Evolutionary conservation across 176 grass and related monocot species (phyloP).

Genomic region (Oryza punctata): DNA sequence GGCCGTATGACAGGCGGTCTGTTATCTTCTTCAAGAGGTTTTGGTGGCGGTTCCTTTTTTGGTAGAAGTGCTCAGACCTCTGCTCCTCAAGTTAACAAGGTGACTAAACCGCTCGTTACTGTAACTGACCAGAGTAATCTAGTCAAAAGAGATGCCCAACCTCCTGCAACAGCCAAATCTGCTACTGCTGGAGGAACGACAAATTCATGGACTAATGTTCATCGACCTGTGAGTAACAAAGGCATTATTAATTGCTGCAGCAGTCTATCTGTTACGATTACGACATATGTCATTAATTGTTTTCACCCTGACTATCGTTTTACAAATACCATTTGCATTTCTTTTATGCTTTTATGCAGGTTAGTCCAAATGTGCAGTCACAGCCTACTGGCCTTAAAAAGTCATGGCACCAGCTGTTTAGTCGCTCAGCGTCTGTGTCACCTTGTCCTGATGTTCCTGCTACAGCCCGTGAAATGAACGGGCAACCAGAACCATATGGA

Average conservation of each 20-base stretch:
- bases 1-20: constrained; percentile 67
- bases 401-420: constrained; percentile 88
- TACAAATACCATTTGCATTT: constrained; percentile 28
- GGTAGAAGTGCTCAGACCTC: constrained; percentile 57
- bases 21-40: constrained; percentile 71
- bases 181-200: constrained; percentile 55
- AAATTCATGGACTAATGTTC: constrained; percentile 47
- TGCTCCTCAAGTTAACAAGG: constrained; percentile 57
- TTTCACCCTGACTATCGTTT: constrained; percentile 27
- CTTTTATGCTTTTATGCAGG: constrained; percentile 51
- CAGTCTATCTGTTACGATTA: constrained; percentile 4
- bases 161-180: constrained; percentile 45
- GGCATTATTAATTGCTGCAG: constrained; percentile 24
- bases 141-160: constrained; percentile 60
- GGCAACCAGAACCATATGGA: constrained; percentile 43
- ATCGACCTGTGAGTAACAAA: constrained; percentile 71
- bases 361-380: constrained; percentile 66
- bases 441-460: constrained; percentile 56
- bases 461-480: constrained; percentile 28
- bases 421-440: constrained; percentile 61
- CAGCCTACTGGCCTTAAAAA: constrained; percentile 59
- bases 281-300: constrained; percentile 6
- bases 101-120: constrained; percentile 41
- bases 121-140: constrained; percentile 55
- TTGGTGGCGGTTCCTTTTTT: constrained; percentile 62